Evolutionary conservation across 73 alveolate species (phyloP).

Genomic region (Stentor coeruleus): DNA sequence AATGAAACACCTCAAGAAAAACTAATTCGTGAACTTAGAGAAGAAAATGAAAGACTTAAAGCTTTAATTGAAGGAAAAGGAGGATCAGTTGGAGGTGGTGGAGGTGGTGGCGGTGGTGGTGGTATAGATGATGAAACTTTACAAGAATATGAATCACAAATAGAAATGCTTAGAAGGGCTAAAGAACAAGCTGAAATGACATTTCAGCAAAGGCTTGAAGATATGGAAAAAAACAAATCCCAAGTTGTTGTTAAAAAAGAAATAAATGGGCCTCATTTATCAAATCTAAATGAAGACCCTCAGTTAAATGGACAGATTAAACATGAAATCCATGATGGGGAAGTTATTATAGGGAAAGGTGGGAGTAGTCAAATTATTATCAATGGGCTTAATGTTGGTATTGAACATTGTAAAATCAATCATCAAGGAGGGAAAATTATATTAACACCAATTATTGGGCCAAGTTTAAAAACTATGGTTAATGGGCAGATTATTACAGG

Average conservation of each 20-base stretch:
- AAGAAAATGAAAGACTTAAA: conserved; percentile 89
- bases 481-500: conserved; percentile 64
- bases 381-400: conserved; percentile 70
- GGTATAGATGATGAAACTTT: neutral
- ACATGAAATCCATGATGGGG: conserved; percentile 1
- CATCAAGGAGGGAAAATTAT: conserved; percentile 43
- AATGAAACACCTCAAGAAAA: conserved; percentile 87
- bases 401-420: conserved; percentile 66
- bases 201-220: neutral
- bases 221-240: neutral
- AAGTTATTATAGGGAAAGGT: neutral
- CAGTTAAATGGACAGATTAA: conserved; percentile 27
- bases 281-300: conserved; percentile 91
- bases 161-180: conserved; percentile 1
- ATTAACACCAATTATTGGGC: conserved; percentile 45
- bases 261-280: conserved; percentile 57
- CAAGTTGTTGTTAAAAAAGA: conserved; percentile 11
- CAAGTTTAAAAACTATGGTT: conserved; percentile 54
- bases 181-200: conserved; percentile 23
- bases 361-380: conserved; percentile 38
- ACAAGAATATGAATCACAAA: neutral
- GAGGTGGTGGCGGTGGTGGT: conserved; percentile 27
- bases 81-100: no score
- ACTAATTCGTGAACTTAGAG: conserved; percentile 86
- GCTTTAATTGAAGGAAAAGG: conserved; percentile 57